These are phyloP conservation scores for Cercophora samala DNA, from an alignment of 495 filamentous ascomycete genomes.

Conservation along the genomic window DNA sequence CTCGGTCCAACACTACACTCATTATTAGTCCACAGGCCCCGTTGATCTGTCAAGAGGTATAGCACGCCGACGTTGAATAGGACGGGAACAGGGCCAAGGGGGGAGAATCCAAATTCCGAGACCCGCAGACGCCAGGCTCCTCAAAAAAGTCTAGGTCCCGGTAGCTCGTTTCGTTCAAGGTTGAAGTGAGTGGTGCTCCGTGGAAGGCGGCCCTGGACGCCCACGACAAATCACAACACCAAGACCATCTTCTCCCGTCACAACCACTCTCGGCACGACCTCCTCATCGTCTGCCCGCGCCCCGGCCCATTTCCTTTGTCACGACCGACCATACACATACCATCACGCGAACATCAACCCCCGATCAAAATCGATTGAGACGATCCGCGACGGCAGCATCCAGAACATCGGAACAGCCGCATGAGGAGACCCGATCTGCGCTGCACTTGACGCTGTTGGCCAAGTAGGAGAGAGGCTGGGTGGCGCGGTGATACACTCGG, in stretches of 20 bases:
- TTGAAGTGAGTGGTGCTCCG: background rate
- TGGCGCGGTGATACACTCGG: slow-evolving; percentile 7
- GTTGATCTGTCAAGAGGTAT: background rate
- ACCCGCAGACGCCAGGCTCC: slow-evolving; percentile 18
- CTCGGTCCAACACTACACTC: no score
- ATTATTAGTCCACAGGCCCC: background rate
- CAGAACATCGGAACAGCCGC: slow-evolving; percentile 2
- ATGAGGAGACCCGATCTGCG: slow-evolving; percentile 2
- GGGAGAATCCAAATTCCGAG: slow-evolving; percentile 22
- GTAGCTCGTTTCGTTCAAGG: slow-evolving; percentile 18
- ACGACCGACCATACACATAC: no score
- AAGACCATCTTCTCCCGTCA: background rate
- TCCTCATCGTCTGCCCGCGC: background rate
- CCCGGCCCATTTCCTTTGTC: background rate
- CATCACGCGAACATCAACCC: background rate
- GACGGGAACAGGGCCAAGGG: slow-evolving; percentile 15
- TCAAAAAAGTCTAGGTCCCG: slow-evolving; percentile 24
- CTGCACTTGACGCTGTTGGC: slow-evolving; percentile 16
- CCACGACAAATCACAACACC: slow-evolving; percentile 13
- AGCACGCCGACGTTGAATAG: background rate
- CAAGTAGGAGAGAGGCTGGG: slow-evolving; percentile 25
- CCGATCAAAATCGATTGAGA: background rate
- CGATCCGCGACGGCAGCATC: background rate
- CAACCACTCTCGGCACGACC: slow-evolving; percentile 5
- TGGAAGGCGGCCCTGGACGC: slow-evolving; percentile 1